A percentile compares a stretch with the other conserved stretches of the same genome.
These are phyloP conservation scores for Aspergillus sp. DNA, from an alignment of 2,329 filamentous ascomycete genomes.

Conservation along the genomic window DNA sequence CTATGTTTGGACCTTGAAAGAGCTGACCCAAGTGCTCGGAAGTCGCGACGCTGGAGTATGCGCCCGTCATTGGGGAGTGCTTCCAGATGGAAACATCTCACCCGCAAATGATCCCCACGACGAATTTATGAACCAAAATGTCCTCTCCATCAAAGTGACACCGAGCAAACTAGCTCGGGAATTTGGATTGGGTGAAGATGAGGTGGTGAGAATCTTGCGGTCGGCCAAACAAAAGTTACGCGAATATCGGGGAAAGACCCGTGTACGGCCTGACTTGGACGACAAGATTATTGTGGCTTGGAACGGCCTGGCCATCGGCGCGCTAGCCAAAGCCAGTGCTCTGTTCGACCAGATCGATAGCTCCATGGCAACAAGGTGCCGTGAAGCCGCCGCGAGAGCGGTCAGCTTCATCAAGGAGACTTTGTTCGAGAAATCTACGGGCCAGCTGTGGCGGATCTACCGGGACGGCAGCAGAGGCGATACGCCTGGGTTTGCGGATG, in stretches of 20 bases:
- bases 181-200: conserved; percentile 68
- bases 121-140: conserved; percentile 92
- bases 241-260: conserved; percentile 69
- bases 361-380: conserved; percentile 59
- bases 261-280: conserved; percentile 75
- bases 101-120: conserved; percentile 83
- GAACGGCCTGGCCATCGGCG: conserved; percentile 85
- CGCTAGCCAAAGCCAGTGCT: conserved; percentile 72
- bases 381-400: conserved; percentile 65
- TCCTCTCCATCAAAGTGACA: conserved; percentile 69
- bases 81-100: conserved; percentile 80
- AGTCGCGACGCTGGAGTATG: conserved; percentile 69
- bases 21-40: conserved; percentile 75
- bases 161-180: conserved; percentile 69
- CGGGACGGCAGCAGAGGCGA: conserved; percentile 62
- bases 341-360: conserved; percentile 63
- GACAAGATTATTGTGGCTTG: conserved; percentile 84
- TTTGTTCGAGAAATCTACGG: conserved; percentile 66
- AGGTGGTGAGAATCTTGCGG: conserved; percentile 66
- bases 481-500: conserved; percentile 79
- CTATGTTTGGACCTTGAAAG: conserved; percentile 88
- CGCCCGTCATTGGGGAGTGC: conserved; percentile 81
- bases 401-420: conserved; percentile 70
- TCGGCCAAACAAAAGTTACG: conserved; percentile 67
- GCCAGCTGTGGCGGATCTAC: conserved; percentile 72